Conservation (phyloP, 148 eudicot genomes). For the Nyssa sinensis region DNA sequence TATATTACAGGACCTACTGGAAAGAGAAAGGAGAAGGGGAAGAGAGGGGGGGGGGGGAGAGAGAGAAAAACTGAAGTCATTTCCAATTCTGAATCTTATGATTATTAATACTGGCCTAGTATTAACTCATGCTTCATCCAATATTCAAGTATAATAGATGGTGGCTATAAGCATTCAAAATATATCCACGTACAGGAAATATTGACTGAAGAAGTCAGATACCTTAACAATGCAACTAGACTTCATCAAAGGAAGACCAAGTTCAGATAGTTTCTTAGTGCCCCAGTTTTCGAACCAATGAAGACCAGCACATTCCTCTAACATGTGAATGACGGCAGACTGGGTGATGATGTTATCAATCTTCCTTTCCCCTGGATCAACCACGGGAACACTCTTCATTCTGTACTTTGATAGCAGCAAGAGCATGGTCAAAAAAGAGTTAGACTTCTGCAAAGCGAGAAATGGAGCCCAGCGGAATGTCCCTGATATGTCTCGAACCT, state of each 20-base stretch:
- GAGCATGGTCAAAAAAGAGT: constrained; percentile 86
- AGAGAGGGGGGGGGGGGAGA: background rate
- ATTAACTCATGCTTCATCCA: background rate
- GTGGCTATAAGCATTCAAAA: background rate
- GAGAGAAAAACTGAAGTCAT: background rate
- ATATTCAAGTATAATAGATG: background rate
- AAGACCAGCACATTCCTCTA: constrained; percentile 89
- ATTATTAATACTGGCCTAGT: background rate
- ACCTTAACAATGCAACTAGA: constrained; percentile 60
- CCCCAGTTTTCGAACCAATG: constrained; percentile 97
- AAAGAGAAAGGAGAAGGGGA: too few relatives aligned
- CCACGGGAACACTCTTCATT: constrained; percentile 94
- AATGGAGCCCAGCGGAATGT: constrained; percentile 97
- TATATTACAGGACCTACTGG: too few relatives aligned
- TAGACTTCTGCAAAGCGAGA: constrained; percentile 82
- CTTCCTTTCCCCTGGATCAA: constrained; percentile 66
- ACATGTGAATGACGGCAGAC: constrained; percentile 92
- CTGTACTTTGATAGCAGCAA: constrained; percentile 86
- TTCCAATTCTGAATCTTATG: background rate
- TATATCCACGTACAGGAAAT: background rate
- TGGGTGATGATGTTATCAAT: constrained; percentile 84
- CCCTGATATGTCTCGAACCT: constrained; percentile 91
- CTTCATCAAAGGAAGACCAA: constrained; percentile 85
- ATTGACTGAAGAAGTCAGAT: background rate
- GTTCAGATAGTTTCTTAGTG: constrained; percentile 59